Base-by-base conservation (phyloP, 129 eudicot genomes). In the Artemisia argyi region DNA sequence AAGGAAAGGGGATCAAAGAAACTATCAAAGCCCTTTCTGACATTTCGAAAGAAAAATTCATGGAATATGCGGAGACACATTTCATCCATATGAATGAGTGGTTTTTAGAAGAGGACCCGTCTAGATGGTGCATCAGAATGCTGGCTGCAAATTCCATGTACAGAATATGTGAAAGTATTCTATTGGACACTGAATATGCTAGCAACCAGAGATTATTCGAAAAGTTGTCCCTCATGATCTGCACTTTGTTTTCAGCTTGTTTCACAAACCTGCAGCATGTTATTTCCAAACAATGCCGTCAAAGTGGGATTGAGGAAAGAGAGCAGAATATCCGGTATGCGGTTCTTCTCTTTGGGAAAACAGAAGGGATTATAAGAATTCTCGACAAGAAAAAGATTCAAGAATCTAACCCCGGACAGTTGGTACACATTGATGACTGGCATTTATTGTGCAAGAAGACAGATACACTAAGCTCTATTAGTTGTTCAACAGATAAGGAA, bases 101-200 rank as follows among this genome's bases (percentile, higher is more conserved):
- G 46, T 39, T 39, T 79, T 65, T 74, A 32, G 78, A 35, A 24
- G 86, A 91, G 9, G 39, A 30, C 14, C 82, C 95, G 65, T 80
- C 88, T 0, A 76, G 60, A 63, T 91, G 92, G 97, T 91, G 92
- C 30, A 48, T 79, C 50, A 75, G 74, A 20, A 76, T 72, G n/a
- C 73, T 91, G 78, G 95, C 95, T 2, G 85, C 95, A 18, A 88
- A 91, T 68, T 81, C 95, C 48, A 83, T 91, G 97, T 88, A 91
- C 63, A 83, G 86, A 78, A 80, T 80, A 57, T 81, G 89, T 61
- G 73, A 81, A 82, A 82, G 89, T 16, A 76, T 85, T 52, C 50
- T 82, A 56, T 69, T 74, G 42, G 57, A 26, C 56, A 69, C 17
- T 22, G 70, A 62, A 1, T 24, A 54, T 3, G 78, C 62, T 19